These are phyloP conservation scores for Casuarina glauca DNA, from an alignment of 306 rosid species.

Conservation along the genomic window DNA sequence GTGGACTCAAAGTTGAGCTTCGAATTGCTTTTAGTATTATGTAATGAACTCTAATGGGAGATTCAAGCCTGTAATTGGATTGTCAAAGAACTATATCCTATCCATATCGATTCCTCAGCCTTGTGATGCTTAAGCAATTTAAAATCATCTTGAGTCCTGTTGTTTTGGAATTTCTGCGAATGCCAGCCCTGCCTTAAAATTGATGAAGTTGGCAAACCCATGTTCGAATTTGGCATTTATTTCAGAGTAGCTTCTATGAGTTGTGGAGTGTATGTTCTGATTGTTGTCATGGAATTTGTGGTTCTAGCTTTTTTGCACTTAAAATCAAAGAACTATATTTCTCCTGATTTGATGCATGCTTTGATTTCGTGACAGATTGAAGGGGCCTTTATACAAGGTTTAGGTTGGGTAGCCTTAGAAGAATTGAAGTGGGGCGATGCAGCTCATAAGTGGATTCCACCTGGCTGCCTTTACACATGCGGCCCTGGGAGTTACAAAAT, in stretches of 20 bases:
- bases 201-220: not conserved
- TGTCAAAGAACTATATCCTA: not conserved
- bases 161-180: not conserved
- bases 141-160: not conserved
- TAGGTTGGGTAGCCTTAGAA: slow-evolving; percentile 95
- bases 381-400: slow-evolving; percentile 94
- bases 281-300: not conserved
- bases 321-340: slow-evolving; percentile 9
- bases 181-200: not conserved
- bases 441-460: slow-evolving; percentile 81
- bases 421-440: slow-evolving; percentile 97
- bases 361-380: slow-evolving; percentile 55
- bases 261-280: not conserved
- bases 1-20: not conserved
- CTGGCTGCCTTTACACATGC: slow-evolving; percentile 70
- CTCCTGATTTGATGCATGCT: slow-evolving; percentile 23
- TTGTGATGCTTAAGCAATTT: not conserved
- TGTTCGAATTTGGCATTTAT: slow-evolving; percentile 5
- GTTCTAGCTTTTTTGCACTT: not conserved
- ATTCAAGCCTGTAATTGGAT: not conserved
- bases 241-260: not conserved
- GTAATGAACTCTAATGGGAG: not conserved
- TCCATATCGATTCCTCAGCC: not conserved
- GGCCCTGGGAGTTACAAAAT: slow-evolving; percentile 94
- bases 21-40: not conserved